Conservation (phyloP, 2,329 filamentous ascomycete species). For the Colletotrichum truncatum region DNA sequence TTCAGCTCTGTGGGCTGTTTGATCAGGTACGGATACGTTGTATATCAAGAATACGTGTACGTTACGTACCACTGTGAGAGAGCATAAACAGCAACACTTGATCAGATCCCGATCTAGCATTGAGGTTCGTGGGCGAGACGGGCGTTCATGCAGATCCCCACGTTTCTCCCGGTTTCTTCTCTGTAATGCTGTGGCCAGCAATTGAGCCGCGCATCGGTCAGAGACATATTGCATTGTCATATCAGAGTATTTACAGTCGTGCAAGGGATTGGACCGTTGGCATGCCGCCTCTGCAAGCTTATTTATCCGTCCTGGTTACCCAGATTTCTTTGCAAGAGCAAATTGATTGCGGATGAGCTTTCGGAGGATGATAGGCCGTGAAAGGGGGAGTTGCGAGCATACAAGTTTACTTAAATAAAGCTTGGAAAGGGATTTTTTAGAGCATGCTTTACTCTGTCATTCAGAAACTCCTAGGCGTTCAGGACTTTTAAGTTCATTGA, state of each 20-base stretch:
- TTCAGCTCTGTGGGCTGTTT: conserved; percentile 4
- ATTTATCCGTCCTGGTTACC: conserved; percentile 11
- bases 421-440: background rate
- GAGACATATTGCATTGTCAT: conserved; percentile 8
- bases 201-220: conserved; percentile 1
- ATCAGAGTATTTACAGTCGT: background rate
- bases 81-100: no score
- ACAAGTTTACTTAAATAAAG: background rate
- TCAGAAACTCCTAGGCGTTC: no score
- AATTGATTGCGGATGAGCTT: background rate
- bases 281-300: background rate
- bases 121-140: background rate
- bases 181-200: background rate
- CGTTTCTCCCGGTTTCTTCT: background rate
- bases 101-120: no score
- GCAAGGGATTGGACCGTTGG: background rate
- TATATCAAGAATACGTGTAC: background rate
- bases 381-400: background rate
- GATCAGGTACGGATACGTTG: conserved; percentile 5
- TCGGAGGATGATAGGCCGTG: background rate
- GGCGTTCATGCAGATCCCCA: background rate
- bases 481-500: background rate
- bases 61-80: no score
- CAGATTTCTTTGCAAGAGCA: background rate
- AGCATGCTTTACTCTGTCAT: no score